Conservation (phyloP, 2,329 filamentous ascomycete species). For the Ascochyta lentis region DNA sequence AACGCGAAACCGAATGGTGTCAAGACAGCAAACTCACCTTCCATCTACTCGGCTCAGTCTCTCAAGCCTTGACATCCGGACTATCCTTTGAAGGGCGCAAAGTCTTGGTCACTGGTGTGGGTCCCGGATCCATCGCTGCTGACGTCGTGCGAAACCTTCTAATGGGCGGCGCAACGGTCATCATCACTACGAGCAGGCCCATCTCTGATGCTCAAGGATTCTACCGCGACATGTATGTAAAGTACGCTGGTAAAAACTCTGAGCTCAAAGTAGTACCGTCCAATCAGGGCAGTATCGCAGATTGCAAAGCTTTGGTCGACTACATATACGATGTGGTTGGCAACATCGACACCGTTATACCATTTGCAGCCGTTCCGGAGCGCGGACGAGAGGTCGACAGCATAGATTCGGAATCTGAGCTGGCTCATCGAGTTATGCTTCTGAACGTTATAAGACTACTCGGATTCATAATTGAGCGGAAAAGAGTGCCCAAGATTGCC, state of each 20-base stretch:
- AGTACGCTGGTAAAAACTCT: slow-evolving; percentile 43
- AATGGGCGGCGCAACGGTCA: slow-evolving; percentile 46
- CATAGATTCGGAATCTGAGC: slow-evolving; percentile 62
- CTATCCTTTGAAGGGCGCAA: too few relatives aligned
- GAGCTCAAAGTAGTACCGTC: slow-evolving; percentile 49
- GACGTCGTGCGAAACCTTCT: slow-evolving; percentile 25
- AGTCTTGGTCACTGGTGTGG: too few relatives aligned
- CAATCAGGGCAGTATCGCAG: slow-evolving; percentile 58
- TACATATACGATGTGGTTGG: slow-evolving; percentile 66
- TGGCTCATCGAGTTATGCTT: slow-evolving; percentile 96
- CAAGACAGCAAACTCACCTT: too few relatives aligned
- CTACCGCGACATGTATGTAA: slow-evolving; percentile 47
- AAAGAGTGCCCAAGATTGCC: slow-evolving; percentile 28
- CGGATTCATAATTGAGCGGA: slow-evolving; percentile 73
- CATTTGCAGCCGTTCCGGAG: slow-evolving; percentile 54
- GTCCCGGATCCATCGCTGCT: too few relatives aligned
- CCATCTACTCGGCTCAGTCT: too few relatives aligned
- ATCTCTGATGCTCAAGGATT: slow-evolving; percentile 57
- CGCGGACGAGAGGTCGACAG: slow-evolving; percentile 69
- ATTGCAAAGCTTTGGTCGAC: slow-evolving; percentile 46
- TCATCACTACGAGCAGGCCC: slow-evolving; percentile 51
- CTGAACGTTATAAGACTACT: slow-evolving; percentile 91
- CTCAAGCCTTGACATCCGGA: too few relatives aligned
- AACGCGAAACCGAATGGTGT: too few relatives aligned
- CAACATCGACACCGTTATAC: slow-evolving; percentile 65